Percentiles rank a stretch among this genome's conserved stretches.
phyloP scores from a whole-genome alignment of 164 flowering plant species.

The Sextonia rubra region DNA sequence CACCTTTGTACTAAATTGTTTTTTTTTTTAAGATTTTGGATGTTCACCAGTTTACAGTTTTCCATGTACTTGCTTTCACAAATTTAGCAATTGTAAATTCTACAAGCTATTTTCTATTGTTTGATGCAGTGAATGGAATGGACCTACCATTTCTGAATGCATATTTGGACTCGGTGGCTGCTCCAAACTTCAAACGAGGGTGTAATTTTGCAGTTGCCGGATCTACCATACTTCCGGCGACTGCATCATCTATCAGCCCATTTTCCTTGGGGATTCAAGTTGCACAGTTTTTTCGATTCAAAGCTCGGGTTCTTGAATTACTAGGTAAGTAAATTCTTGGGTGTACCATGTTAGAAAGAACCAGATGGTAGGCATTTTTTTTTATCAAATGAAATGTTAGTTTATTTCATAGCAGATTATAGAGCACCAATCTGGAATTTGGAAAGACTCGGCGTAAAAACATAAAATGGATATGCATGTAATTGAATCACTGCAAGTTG shows the following conservation, averaged over 20 bases:
- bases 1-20: no score
- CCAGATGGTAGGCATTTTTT: neutral
- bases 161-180: constrained; percentile 76
- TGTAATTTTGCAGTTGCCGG: constrained; percentile 95
- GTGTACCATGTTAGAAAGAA: neutral
- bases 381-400: neutral
- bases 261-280: constrained; percentile 87
- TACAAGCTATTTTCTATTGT: no score
- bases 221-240: constrained; percentile 73
- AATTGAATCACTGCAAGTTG: no score
- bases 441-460: no score
- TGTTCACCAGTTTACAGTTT: no score
- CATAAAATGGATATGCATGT: no score
- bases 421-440: no score
- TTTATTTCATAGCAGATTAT: no score
- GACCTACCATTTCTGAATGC: constrained; percentile 75
- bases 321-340: constrained; percentile 21
- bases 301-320: constrained; percentile 59
- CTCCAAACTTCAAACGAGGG: constrained; percentile 66
- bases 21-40: no score
- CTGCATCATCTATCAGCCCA: constrained; percentile 66
- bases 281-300: constrained; percentile 73
- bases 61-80: no score
- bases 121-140: constrained; percentile 67
- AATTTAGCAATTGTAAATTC: no score